phyloP scores from a whole-genome alignment of 768 basidiomycete species.

The Cystobasidium tubakii region DNA sequence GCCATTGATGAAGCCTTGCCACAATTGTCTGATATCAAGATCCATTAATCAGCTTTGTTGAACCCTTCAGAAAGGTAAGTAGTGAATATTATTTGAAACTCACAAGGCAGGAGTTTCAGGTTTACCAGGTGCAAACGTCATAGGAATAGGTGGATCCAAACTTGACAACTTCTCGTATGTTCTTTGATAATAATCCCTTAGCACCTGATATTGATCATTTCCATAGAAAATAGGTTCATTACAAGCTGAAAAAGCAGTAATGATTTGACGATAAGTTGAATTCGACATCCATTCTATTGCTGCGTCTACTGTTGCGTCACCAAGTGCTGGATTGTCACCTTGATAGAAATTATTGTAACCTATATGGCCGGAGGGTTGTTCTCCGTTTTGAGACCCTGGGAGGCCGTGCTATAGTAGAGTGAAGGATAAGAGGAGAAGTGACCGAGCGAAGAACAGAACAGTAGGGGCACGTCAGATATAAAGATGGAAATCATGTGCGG shows the following conservation, averaged over 20 bases:
- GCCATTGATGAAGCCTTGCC: conserved; percentile 39
- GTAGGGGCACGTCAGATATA: too few relatives aligned
- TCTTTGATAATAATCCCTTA: conserved; percentile 42
- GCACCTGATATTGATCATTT: conserved; percentile 36
- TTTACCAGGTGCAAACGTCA: conserved; percentile 32
- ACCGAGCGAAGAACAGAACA: too few relatives aligned
- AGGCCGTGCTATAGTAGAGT: conserved; percentile 42
- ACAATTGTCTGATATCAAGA: conserved; percentile 30
- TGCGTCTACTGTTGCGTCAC: conserved; percentile 42
- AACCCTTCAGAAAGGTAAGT: too few relatives aligned
- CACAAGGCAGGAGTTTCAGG: conserved; percentile 32
- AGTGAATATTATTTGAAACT: too few relatives aligned
- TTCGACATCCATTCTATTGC: conserved; percentile 41
- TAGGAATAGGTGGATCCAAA: not conserved
- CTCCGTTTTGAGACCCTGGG: conserved; percentile 48
- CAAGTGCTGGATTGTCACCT: not conserved
- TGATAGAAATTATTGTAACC: conserved; percentile 36
- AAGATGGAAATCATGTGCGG: too few relatives aligned
- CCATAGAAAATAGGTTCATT: conserved; percentile 46
- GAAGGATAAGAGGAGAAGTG: not conserved
- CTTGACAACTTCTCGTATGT: conserved; percentile 14
- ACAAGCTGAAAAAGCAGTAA: conserved; percentile 39
- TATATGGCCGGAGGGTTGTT: conserved; percentile 44
- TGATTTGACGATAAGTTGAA: conserved; percentile 44
- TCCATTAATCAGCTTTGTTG: conserved; percentile 37